Percentiles rank a stretch among this genome's conserved stretches.
phyloP scores from a whole-genome alignment of 176 grass and related monocot genomes.

The Oropetium thomaeum region DNA sequence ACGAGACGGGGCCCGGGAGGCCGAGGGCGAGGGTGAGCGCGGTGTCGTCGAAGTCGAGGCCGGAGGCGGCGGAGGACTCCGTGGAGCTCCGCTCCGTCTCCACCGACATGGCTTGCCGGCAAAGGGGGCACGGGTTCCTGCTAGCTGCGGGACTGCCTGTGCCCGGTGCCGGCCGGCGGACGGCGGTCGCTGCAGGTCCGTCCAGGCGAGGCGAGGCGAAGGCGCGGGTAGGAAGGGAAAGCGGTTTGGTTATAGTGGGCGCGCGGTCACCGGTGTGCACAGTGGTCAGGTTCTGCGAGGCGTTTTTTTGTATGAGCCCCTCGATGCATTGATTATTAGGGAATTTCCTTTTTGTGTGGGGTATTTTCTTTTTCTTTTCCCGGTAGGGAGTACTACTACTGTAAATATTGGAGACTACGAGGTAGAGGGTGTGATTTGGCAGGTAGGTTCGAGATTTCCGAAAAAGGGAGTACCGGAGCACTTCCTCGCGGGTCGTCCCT shows the following conservation, averaged over 20 bases:
- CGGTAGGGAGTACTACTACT: too few relatives aligned
- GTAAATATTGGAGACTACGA: fast-evolving
- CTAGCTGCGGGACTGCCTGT: too few relatives aligned
- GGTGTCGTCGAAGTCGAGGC: constrained; percentile 88
- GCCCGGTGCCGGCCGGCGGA: too few relatives aligned
- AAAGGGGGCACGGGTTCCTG: too few relatives aligned
- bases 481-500: constrained; percentile 27
- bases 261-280: constrained; percentile 5
- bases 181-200: neutral
- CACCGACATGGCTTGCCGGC: constrained; percentile 52
- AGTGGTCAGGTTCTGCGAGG: neutral
- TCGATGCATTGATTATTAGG: neutral
- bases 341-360: too few relatives aligned
- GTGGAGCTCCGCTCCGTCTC: constrained; percentile 87
- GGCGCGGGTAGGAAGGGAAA: neutral
- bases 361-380: too few relatives aligned
- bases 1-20: constrained; percentile 55
- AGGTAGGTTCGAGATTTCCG: neutral
- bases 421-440: fast-evolving
- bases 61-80: constrained; percentile 59
- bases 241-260: constrained; percentile 44
- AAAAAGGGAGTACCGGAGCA: constrained; percentile 11
- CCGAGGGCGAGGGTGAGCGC: constrained; percentile 73
- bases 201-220: neutral
- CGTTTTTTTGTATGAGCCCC: neutral